Percentiles rank a stretch among this genome's conserved stretches.
phyloP scores from a whole-genome alignment of 768 basidiomycete genomes.

The Chalciporus pseudorubinellus region DNA sequence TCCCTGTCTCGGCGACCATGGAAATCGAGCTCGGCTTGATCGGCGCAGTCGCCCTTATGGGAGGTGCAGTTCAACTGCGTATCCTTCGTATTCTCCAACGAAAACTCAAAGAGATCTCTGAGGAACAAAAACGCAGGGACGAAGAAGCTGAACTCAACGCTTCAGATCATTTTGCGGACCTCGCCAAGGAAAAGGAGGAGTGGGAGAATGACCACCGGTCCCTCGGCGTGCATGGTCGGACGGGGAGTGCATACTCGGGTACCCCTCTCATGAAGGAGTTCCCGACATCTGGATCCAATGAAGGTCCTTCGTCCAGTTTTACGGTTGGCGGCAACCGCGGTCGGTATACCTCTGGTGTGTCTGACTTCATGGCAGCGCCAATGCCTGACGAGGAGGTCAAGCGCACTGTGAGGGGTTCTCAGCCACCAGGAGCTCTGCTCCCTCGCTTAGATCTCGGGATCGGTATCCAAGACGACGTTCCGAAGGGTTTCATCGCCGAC shows the following conservation, averaged over 20 bases:
- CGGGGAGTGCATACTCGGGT: conserved; percentile 62
- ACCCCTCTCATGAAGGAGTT: conserved; percentile 67
- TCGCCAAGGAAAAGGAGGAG: conserved; percentile 68
- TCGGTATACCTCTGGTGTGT: conserved; percentile 64
- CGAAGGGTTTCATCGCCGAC: conserved; percentile 62
- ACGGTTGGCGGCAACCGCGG: conserved; percentile 51
- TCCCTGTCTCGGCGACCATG: conserved; percentile 88
- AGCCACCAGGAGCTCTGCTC: conserved; percentile 51
- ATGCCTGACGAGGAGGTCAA: conserved; percentile 60
- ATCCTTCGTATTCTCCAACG: conserved; percentile 76
- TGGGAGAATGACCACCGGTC: conserved; percentile 89
- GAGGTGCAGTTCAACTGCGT: conserved; percentile 85
- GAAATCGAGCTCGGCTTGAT: conserved; percentile 90
- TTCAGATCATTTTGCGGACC: conserved; percentile 60
- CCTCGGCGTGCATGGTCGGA: conserved; percentile 55
- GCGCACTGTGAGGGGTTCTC: conserved; percentile 47
- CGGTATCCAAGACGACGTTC: conserved; percentile 74
- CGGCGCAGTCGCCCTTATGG: conserved; percentile 80
- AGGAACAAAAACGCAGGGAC: conserved; percentile 69
- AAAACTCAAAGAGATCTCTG: conserved; percentile 76
- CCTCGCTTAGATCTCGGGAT: conserved; percentile 74
- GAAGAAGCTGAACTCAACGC: conserved; percentile 75
- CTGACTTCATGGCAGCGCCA: conserved; percentile 68
- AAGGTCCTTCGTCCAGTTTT: conserved; percentile 41
- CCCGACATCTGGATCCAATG: conserved; percentile 48